These are phyloP conservation scores for Ophiostoma tasmaniense DNA, from an alignment of 2,329 filamentous ascomycete genomes.

Conservation along the genomic window DNA sequence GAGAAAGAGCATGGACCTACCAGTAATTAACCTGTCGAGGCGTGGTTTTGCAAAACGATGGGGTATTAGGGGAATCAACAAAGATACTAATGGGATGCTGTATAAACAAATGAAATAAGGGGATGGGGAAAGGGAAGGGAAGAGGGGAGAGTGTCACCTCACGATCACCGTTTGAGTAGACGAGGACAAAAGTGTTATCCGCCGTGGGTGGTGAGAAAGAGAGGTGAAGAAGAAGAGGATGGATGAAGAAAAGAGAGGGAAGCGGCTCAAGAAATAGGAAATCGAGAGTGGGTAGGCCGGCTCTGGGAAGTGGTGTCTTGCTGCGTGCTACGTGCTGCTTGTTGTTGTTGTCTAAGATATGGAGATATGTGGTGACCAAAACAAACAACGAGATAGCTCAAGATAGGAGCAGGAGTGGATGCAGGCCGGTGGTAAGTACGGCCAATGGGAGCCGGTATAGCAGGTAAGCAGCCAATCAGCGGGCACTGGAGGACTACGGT, in stretches of 20 bases:
- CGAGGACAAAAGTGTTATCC: slow-evolving; percentile 31
- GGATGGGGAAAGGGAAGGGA: slow-evolving; percentile 1
- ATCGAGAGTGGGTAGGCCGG: slow-evolving; percentile 19
- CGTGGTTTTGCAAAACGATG: slow-evolving; percentile 2
- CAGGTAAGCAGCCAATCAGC: too few relatives aligned
- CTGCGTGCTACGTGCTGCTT: background rate
- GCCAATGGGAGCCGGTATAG: too few relatives aligned
- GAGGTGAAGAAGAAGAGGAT: slow-evolving; percentile 20
- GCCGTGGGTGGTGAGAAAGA: slow-evolving; percentile 40
- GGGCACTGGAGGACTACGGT: background rate
- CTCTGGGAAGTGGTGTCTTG: background rate
- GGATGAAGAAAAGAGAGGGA: slow-evolving; percentile 13
- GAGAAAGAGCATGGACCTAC: slow-evolving; percentile 11
- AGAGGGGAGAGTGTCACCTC: slow-evolving; percentile 25
- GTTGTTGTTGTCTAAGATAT: slow-evolving; percentile 18
- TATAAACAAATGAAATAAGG: slow-evolving; percentile 12
- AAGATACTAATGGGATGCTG: slow-evolving; percentile 5
- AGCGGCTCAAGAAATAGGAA: slow-evolving; percentile 24
- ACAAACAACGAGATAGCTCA: background rate
- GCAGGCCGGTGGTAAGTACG: background rate
- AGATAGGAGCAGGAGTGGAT: background rate
- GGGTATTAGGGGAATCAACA: slow-evolving; percentile 7
- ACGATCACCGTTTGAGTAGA: slow-evolving; percentile 36
- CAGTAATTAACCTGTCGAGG: slow-evolving; percentile 14
- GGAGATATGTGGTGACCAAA: background rate